Percentiles rank a stretch among this genome's conserved stretches.
phyloP scores from a whole-genome alignment of 2,329 filamentous ascomycete species.

The Ceratocystis diversiconidia region DNA sequence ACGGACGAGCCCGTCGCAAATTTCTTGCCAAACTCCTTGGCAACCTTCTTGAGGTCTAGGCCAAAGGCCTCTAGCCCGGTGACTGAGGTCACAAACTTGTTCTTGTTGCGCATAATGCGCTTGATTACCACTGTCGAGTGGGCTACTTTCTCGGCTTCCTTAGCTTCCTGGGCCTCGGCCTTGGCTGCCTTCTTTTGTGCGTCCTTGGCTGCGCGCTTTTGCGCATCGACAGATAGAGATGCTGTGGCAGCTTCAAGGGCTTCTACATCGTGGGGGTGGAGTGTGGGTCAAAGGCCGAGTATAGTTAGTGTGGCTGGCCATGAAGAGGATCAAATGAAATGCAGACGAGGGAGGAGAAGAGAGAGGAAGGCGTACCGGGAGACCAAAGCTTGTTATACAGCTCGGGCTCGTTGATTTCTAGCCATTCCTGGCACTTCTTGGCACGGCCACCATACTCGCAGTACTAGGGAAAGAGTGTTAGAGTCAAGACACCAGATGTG shows the following conservation, averaged over 20 bases:
- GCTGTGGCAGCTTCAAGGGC: constrained; percentile 72
- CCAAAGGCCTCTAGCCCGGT: constrained; percentile 80
- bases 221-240: constrained; percentile 74
- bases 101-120: constrained; percentile 94
- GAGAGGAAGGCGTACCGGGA: constrained; percentile 41
- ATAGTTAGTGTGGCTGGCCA: neutral
- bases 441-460: constrained; percentile 96
- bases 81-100: constrained; percentile 92
- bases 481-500: neutral
- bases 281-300: neutral
- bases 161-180: constrained; percentile 73
- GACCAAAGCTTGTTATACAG: constrained; percentile 77
- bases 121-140: constrained; percentile 79
- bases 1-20: constrained; percentile 90
- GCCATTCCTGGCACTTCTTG: constrained; percentile 96
- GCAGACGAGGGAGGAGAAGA: neutral
- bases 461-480: constrained; percentile 47
- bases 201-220: constrained; percentile 91
- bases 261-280: constrained; percentile 34
- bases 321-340: neutral
- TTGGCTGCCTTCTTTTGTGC: constrained; percentile 94
- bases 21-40: constrained; percentile 97
- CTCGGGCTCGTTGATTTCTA: constrained; percentile 56
- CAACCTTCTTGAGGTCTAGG: constrained; percentile 79
- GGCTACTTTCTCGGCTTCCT: constrained; percentile 69